These are phyloP conservation scores for Arthrobotrys sinensis DNA, from an alignment of 2,329 filamentous ascomycete genomes.

Conservation along the genomic window DNA sequence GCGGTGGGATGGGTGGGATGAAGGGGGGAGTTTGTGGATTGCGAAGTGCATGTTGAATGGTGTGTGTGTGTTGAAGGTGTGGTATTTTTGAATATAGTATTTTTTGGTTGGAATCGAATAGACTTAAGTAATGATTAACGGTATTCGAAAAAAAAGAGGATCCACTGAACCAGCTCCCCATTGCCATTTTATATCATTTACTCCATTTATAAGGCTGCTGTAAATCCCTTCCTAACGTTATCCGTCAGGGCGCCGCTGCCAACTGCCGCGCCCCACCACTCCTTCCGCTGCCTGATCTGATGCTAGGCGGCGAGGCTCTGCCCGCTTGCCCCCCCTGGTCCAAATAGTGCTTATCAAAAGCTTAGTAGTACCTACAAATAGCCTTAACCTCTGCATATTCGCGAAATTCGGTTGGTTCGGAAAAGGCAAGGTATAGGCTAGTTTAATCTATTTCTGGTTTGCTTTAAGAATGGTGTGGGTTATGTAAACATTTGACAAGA, in stretches of 20 bases:
- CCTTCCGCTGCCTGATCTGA: constrained; percentile 4
- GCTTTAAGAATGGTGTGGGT: not conserved
- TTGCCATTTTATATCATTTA: constrained; percentile 3
- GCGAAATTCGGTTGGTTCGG: constrained; percentile 13
- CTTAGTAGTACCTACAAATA: constrained; percentile 24
- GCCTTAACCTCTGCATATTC: too few species aligned
- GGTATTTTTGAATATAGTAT: not conserved
- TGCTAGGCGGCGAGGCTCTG: constrained; percentile 1
- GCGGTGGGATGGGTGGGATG: constrained; percentile 28
- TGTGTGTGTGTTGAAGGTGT: constrained; percentile 12
- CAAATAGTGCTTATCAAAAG: constrained; percentile 22
- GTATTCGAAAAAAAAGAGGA: not conserved
- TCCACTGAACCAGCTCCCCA: not conserved
- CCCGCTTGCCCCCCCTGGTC: not conserved
- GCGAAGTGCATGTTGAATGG: constrained; percentile 51
- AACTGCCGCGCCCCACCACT: constrained; percentile 14
- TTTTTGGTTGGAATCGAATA: not conserved
- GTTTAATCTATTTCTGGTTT: constrained; percentile 12
- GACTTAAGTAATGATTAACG: not conserved
- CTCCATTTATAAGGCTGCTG: not conserved
- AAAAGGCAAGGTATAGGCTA: not conserved
- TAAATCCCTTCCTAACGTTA: constrained; percentile 10
- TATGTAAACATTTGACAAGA: constrained; percentile 15
- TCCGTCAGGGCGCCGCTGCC: not conserved
- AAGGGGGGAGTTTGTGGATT: constrained; percentile 41